Percentiles rank a stretch among this genome's conserved stretches.
phyloP scores from a whole-genome alignment of 768 basidiomycete genomes.

The Xerocomellus intermedius region DNA sequence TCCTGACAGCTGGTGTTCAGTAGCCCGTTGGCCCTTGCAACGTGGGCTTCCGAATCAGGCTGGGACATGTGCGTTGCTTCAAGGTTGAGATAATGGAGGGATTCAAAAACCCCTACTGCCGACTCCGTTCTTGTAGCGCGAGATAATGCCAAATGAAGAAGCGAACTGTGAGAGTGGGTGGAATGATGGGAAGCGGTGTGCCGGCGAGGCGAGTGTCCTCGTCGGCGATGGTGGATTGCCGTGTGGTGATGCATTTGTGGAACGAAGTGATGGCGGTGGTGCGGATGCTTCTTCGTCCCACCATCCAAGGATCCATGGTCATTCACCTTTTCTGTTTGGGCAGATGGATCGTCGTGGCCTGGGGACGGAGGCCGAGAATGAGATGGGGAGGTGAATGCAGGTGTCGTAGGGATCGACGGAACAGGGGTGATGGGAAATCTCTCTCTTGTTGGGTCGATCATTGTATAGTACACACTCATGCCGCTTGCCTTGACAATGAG shows the following conservation, averaged over 20 bases:
- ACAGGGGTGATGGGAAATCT: slow-evolving; percentile 52
- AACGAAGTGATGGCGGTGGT: not conserved
- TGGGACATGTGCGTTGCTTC: slow-evolving; percentile 55
- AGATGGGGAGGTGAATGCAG: slow-evolving; percentile 32
- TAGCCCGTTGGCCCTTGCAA: slow-evolving; percentile 42
- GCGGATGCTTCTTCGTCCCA: not conserved
- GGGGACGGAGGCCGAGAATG: slow-evolving; percentile 37
- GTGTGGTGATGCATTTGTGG: slow-evolving; percentile 5
- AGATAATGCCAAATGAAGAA: slow-evolving; percentile 38
- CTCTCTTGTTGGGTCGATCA: slow-evolving; percentile 64
- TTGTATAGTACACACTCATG: slow-evolving; percentile 55
- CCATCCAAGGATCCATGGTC: not conserved
- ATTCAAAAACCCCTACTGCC: slow-evolving; percentile 73
- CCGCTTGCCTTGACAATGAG: slow-evolving; percentile 61
- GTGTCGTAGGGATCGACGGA: slow-evolving; percentile 36
- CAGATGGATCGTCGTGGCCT: not conserved
- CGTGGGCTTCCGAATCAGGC: slow-evolving; percentile 44
- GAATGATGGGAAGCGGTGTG: slow-evolving; percentile 22
- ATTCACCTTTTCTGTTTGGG: not conserved
- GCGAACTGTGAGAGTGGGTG: slow-evolving; percentile 37
- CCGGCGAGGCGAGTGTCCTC: slow-evolving; percentile 10
- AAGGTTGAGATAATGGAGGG: slow-evolving; percentile 65
- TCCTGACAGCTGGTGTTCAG: slow-evolving; percentile 53
- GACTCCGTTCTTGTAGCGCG: slow-evolving; percentile 40
- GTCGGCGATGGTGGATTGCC: slow-evolving; percentile 3